Conservation (phyloP, 2,329 filamentous ascomycete species). For the Paecilomyces variotii region DNA sequence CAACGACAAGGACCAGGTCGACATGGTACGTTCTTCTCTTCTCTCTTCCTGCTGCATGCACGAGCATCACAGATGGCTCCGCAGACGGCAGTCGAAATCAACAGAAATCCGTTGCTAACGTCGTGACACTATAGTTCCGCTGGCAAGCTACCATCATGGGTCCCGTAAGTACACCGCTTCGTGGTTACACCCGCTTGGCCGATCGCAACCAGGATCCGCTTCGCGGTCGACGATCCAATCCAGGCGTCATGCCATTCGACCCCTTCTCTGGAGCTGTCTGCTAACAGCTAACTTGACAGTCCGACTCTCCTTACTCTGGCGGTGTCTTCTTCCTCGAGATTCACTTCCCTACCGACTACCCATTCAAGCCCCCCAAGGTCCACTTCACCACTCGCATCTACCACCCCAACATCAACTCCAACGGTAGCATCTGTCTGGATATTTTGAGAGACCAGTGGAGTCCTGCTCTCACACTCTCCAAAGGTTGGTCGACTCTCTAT, state of each 20-base stretch:
- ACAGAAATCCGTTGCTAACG: slow-evolving; percentile 1
- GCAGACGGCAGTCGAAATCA: slow-evolving; percentile 1
- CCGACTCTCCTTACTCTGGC: slow-evolving; percentile 94
- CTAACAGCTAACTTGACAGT: slow-evolving; percentile 44
- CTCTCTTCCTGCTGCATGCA: background rate
- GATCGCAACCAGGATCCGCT: slow-evolving; percentile 1
- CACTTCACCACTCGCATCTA: slow-evolving; percentile 99
- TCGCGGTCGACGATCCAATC: slow-evolving; percentile 2
- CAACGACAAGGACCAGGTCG: slow-evolving; percentile 35
- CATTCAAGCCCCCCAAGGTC: slow-evolving; percentile 99
- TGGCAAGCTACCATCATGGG: slow-evolving; percentile 99
- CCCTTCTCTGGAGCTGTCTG: slow-evolving; percentile 7
- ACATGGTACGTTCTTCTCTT: slow-evolving; percentile 81
- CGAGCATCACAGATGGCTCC: background rate
- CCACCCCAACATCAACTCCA: slow-evolving; percentile 99
- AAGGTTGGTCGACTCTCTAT: slow-evolving; percentile 56
- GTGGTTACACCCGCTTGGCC: background rate
- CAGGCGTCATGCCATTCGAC: slow-evolving; percentile 5
- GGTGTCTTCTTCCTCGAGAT: slow-evolving; percentile 99
- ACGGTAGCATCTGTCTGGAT: slow-evolving; percentile 97
- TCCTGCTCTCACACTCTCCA: slow-evolving; percentile 94
- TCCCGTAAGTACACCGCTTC: slow-evolving; percentile 61
- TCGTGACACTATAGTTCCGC: slow-evolving; percentile 65
- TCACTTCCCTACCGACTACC: slow-evolving; percentile 99
- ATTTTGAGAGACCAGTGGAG: slow-evolving; percentile 99